Evolutionary conservation across 2,329 filamentous ascomycete species (phyloP).

Genomic region (Colletotrichum eleusines): DNA sequence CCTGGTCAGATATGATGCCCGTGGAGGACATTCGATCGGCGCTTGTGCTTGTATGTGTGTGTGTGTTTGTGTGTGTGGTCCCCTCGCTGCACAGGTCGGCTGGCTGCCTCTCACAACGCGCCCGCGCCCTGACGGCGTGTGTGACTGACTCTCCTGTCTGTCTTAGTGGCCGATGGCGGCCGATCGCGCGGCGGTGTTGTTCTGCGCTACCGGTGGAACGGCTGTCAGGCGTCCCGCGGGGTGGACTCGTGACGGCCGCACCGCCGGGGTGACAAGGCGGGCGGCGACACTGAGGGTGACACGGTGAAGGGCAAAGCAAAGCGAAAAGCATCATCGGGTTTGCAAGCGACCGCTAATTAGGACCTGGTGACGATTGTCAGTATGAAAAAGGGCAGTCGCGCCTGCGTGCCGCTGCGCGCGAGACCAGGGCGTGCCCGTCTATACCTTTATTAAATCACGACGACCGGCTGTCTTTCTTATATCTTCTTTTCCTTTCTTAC

Average conservation of each 20-base stretch:
- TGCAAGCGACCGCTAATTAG: not conserved
- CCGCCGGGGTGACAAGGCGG: constrained; percentile 9
- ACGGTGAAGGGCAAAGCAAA: not conserved
- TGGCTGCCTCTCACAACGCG: constrained; percentile 5
- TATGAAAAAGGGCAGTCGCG: not conserved
- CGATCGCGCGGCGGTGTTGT: not conserved
- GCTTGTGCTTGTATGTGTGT: not conserved
- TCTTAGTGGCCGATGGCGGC: not conserved
- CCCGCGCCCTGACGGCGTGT: not conserved
- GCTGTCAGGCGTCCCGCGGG: constrained; percentile 14
- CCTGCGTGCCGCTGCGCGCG: not conserved
- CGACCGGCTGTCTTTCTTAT: no score
- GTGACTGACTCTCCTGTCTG: no score
- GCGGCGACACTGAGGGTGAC: not conserved
- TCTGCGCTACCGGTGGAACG: not conserved
- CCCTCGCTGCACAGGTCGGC: not conserved
- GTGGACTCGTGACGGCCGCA: constrained; percentile 8
- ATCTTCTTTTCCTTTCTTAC: not conserved
- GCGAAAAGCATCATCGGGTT: not conserved
- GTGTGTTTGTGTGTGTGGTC: not conserved
- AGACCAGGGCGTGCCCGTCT: not conserved
- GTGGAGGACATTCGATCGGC: constrained; percentile 12
- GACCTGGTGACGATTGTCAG: not conserved
- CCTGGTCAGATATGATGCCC: not conserved
- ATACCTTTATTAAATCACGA: not conserved